Evolutionary conservation across 495 filamentous ascomycete species (phyloP), one percentile per base, ranked within the genome.

Genomic region (Penicillium fimorum): DNA sequence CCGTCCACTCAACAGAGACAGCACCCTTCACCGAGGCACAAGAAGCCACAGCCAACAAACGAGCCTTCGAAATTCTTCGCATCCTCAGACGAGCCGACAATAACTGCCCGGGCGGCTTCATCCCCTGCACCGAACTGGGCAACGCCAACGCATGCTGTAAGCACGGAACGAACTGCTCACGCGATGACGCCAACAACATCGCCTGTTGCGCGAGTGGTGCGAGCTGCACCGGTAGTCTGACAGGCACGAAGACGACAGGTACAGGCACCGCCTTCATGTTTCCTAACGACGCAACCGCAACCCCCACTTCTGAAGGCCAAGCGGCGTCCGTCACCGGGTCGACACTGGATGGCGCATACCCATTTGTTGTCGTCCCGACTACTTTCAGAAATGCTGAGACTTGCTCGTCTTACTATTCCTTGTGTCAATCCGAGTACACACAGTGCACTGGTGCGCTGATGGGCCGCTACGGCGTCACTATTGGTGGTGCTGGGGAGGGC

Each of bases 361-460:
- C 85, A 12, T 90, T 89, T 65, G 74, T 86, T 32, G 80, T 79
- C 60, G 77, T 90, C 51, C 83, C 84, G 30, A 90, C 88, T 1
- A 79, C 79, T 41, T 89, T 89, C 58, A 64, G 74, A 46, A 82
- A 88, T 57, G 70, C 79, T 17, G 81, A 75, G n/a, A 75, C 76
- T 10, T 92, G 88, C 71, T 81, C 85, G 1, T 81, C 83, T 12
- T 88, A 88, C 61, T 82, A 86, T 67, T 82, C 76, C 37, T 75
- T 81, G 45, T 92, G 88, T 65, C 76, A 82, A 63, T 76, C 73
- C 33, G 86, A 89, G 62, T 87, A 85, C 61, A 71, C 74, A 17
- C 79, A 75, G 29, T 92, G 88, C 61, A 82, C 85, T 0, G 72
- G 77, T n/a, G 75, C 76, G 20, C 68, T 90, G 43, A 77, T 75